Conservation (phyloP, 2,329 filamentous ascomycete species). For the Colletotrichum tropicicola region DNA sequence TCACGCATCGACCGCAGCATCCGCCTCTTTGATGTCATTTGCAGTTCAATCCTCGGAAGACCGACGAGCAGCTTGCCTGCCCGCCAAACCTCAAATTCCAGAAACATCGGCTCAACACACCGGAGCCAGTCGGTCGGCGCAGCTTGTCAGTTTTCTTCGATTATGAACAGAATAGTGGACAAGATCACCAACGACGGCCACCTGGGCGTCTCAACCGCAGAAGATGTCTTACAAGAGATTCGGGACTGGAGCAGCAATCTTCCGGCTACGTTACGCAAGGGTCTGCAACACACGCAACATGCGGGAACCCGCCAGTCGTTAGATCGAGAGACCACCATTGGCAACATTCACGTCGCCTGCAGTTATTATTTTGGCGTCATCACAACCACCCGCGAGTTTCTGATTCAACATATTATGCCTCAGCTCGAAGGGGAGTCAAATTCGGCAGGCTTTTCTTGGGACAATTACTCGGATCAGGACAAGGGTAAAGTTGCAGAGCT, state of each 20-base stretch:
- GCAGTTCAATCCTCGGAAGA: slow-evolving; percentile 47
- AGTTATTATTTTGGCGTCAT: slow-evolving; percentile 68
- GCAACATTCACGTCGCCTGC: slow-evolving; percentile 63
- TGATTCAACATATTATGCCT: slow-evolving; percentile 58
- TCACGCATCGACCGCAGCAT: slow-evolving; percentile 46
- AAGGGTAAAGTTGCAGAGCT: slow-evolving; percentile 38
- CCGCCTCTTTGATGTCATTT: slow-evolving; percentile 47
- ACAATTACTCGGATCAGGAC: slow-evolving; percentile 31
- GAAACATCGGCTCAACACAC: slow-evolving; percentile 32
- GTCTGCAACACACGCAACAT: slow-evolving; percentile 30
- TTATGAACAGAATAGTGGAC: slow-evolving; percentile 54
- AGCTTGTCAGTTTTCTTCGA: slow-evolving; percentile 50
- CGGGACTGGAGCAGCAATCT: slow-evolving; percentile 55
- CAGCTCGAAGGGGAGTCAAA: slow-evolving; percentile 30
- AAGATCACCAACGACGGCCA: slow-evolving; percentile 50
- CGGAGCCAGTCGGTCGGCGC: slow-evolving; percentile 42
- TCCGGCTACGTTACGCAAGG: slow-evolving; percentile 42
- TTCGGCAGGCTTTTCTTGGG: slow-evolving; percentile 34
- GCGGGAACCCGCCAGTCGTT: background rate
- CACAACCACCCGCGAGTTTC: slow-evolving; percentile 62
- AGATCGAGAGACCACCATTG: slow-evolving; percentile 47
- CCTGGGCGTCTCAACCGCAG: slow-evolving; percentile 42
- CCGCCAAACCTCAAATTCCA: slow-evolving; percentile 35
- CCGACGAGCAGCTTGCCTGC: slow-evolving; percentile 44
- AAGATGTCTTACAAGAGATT: slow-evolving; percentile 50